Evolutionary conservation across 1,284 basidiomycete genomes (phyloP).

Genomic region (Anthracocystis walkeri): DNA sequence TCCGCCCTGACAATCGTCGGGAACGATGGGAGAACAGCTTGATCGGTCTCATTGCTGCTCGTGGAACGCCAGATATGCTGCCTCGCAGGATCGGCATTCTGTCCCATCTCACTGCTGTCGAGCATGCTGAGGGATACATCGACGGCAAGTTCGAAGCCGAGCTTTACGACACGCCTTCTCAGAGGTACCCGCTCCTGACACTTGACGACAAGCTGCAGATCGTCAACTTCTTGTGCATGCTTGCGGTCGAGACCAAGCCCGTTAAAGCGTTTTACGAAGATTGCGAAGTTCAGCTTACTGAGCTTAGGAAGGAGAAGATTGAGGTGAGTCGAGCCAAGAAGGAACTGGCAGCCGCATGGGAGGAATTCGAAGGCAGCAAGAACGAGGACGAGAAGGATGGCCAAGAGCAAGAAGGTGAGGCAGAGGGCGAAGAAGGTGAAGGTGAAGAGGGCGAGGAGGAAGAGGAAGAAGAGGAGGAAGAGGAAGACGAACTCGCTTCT

Average conservation of each 20-base stretch:
- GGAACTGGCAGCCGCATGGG: constrained; percentile 81
- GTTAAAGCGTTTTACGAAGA: constrained; percentile 89
- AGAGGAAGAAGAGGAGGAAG: constrained; percentile 53
- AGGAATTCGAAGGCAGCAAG: constrained; percentile 72
- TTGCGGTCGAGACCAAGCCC: constrained; percentile 87
- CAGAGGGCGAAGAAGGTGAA: constrained; percentile 12
- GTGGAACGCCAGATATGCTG: constrained; percentile 55
- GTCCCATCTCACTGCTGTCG: constrained; percentile 63
- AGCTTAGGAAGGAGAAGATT: constrained; percentile 92
- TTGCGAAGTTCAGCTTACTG: constrained; percentile 88
- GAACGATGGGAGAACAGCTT: constrained; percentile 62
- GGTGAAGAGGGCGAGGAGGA: constrained; percentile 18
- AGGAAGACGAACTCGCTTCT: constrained; percentile 54
- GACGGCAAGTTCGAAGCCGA: constrained; percentile 54
- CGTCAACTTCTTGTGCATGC: constrained; percentile 86
- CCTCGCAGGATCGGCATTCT: constrained; percentile 65
- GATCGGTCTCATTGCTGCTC: constrained; percentile 57
- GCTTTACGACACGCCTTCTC: constrained; percentile 61
- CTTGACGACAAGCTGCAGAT: constrained; percentile 85
- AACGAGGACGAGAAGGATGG: constrained; percentile 28
- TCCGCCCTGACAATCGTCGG: constrained; percentile 58
- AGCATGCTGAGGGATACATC: constrained; percentile 57
- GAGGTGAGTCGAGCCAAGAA: constrained; percentile 90
- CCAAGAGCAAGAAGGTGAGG: constrained; percentile 8
- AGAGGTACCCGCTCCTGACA: constrained; percentile 80